phyloP scores from a whole-genome alignment of 176 grass and related monocot genomes.

The Chloris gayana region DNA sequence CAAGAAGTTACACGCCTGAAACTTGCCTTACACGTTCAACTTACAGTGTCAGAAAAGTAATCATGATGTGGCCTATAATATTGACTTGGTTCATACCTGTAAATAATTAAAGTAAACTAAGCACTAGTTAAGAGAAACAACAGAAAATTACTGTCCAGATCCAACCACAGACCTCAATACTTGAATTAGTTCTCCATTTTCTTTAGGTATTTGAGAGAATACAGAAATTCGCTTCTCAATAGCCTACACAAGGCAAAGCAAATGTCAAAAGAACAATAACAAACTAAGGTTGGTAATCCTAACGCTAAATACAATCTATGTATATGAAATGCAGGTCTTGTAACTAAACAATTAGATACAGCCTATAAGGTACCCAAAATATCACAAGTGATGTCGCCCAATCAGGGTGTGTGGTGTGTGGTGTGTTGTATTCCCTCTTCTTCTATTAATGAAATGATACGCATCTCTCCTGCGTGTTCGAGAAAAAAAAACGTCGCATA shows the following conservation, averaged over 20 bases:
- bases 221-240: conserved; percentile 92
- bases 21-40: conserved; percentile 40
- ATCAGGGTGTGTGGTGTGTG: too few relatives aligned
- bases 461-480: too few relatives aligned
- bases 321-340: conserved; percentile 1
- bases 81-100: conserved; percentile 80
- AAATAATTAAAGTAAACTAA: conserved; percentile 37
- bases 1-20: conserved; percentile 17
- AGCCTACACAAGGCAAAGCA: conserved; percentile 48
- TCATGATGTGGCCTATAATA: conserved; percentile 89
- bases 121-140: conserved; percentile 3
- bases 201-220: conserved; percentile 81
- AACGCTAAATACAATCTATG: not conserved
- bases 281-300: not conserved
- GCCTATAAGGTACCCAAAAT: not conserved
- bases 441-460: too few relatives aligned
- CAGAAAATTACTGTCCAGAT: not conserved
- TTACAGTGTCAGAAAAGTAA: conserved; percentile 95
- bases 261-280: conserved; percentile 15
- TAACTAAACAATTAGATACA: not conserved
- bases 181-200: conserved; percentile 96
- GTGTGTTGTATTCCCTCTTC: too few relatives aligned
- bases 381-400: too few relatives aligned
- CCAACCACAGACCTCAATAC: conserved; percentile 57
- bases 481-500: too few relatives aligned